Evolutionary conservation across 2,329 filamentous ascomycete genomes (phyloP), one percentile per base, ranked within the genome.

Genomic region (Trichoderma koningii): DNA sequence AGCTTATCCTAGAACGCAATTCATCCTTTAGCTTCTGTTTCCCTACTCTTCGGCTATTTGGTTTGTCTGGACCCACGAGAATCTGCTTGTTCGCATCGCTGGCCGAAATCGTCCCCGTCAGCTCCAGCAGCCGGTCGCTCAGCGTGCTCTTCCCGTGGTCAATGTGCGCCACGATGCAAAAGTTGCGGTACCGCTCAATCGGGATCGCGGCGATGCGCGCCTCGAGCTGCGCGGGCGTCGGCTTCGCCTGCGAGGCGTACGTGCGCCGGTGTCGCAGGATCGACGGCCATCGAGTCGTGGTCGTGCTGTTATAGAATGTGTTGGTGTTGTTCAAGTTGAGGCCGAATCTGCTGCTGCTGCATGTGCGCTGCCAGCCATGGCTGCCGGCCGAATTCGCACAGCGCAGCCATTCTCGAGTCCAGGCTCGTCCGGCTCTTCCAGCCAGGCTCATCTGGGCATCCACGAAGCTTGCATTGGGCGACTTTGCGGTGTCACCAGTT

Each of bases 131-230:
- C 3, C 95, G 89, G 74, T 99, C 95, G 70, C 90, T 94, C 61
- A 99, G 87, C 5, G 95, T 99, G 75, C 91, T 96, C 79, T 99
- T 99, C 73, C 95, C 95, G 87, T 99, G 95, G 76, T 99, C 95
- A 75, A 99, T 96, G 76, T 99, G 95, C 10, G 95, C 95, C 59
- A 99, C 94, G 73, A 99, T 98, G 78, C 95, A 99, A 77, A 99
- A 99, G 77, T 99, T 99, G 68, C 95, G 89, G 70, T 87, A 94
- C 21, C 91, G 86, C 65, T 90, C 87, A 72, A 93, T 89, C 2
- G 91, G 91, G 63, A 94, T 93, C 6, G 85, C 87, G 17, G 87
- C 82, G 66, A 94, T 93, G 69, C 87, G 84, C 14, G 71, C 71
- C 45, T 79, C 77, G 42, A 79, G 73, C 62, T 78, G 71, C 6